Evolutionary conservation across 2,329 filamentous ascomycete species (phyloP).

Genomic region (Sclerotinia trifoliorum): DNA sequence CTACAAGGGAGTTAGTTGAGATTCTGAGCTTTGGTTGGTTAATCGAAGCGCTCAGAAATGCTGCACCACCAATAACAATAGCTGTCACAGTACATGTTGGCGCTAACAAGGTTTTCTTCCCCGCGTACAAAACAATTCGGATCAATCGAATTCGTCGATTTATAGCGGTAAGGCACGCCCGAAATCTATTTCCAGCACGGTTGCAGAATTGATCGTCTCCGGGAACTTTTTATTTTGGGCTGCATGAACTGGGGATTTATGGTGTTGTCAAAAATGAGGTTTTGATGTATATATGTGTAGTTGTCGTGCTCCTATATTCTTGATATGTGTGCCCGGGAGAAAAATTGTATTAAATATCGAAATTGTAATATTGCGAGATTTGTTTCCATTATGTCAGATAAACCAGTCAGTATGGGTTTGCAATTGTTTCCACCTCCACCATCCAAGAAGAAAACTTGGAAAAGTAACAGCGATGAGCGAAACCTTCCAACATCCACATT

Average conservation of each 20-base stretch:
- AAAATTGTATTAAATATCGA: conserved; percentile 9
- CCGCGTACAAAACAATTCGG: conserved; percentile 20
- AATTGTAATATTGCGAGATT: conserved; percentile 12
- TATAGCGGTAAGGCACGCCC: conserved; percentile 1
- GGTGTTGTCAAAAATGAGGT: background rate
- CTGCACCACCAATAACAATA: conserved; percentile 18
- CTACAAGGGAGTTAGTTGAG: background rate
- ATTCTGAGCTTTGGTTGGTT: conserved; percentile 19
- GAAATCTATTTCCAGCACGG: conserved; percentile 22
- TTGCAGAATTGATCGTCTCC: conserved; percentile 12
- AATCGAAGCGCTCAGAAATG: conserved; percentile 6
- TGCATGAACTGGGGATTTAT: conserved; percentile 14
- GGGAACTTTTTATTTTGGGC: conserved; percentile 21
- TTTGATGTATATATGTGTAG: conserved; percentile 23
- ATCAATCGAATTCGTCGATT: conserved; percentile 13
- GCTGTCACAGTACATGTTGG: conserved; percentile 21
- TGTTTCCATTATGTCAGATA: conserved; percentile 31
- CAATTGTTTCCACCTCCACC: conserved; percentile 40
- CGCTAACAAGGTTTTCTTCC: conserved; percentile 22
- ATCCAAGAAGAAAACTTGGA: conserved; percentile 33
- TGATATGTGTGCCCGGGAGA: conserved; percentile 6
- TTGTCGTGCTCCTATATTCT: conserved; percentile 14
- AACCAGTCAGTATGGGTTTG: conserved; percentile 36
- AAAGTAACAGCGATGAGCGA: conserved; percentile 35
- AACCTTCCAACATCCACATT: conserved; percentile 32